Base-by-base conservation (phyloP, 371 early-diverging fungal species). In the Mycotypha africana region DNA sequence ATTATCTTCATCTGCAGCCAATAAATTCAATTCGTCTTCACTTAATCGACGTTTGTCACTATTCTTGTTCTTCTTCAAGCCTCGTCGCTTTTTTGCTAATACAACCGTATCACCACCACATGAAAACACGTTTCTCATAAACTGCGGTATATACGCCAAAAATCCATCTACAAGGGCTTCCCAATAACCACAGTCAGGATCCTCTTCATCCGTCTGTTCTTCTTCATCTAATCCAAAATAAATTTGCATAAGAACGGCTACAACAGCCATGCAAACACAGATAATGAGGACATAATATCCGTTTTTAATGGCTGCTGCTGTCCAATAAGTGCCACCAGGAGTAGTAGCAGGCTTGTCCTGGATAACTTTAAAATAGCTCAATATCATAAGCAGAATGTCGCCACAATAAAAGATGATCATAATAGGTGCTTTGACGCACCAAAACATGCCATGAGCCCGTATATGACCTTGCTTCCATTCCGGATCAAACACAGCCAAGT, bases 391-490 rank as follows among this genome's bases (percentile, higher is more conserved):
- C 14, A 67, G 17, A 16, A 70, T 52, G 23, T 74, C 74, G 15
- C 70, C 74, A 49, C 62, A 44, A 38, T 70, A 74, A 24, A 74
- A 74, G 12, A 70, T 70, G 8, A 63, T 50, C 74, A 70, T 70
- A 35, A 74, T 70, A 0, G 74, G 74, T 4, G 58, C 70, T 33
- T 74, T 74, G 45, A 74, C 70, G 32, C 66, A 74, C 74, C 74
- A 74, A 49, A 74, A 74, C 70, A 74, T 70, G 38, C 68, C 68
- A 36, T 74, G 74, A 1, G 70, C 70, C 3, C 44, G 39, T 24
- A 67, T 65, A 11, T 59, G 21, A 11, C 67, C 70, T 1, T 58
- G 55, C 30, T 70, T 56, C 68, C 66, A 74, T 46, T 74, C 66
- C 1, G 42, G 22, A 9, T 63, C 37, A 42, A 60, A 74, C 11